A percentile compares a stretch with the other conserved stretches of the same genome.
Conservation (phyloP, 148 eudicot species). For the Beta vulgaris region DNA sequence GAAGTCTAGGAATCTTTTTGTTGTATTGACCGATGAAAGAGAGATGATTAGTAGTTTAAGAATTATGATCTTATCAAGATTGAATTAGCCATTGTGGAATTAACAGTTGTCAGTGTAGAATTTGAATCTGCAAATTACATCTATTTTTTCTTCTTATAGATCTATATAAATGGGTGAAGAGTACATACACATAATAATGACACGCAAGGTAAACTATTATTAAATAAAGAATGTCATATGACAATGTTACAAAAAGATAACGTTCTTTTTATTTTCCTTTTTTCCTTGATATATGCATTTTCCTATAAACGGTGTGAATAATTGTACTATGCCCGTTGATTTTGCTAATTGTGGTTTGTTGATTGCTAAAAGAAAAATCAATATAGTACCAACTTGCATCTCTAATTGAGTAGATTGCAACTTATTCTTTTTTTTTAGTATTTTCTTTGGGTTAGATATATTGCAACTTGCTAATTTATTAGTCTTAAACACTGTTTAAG, state of each 20-base stretch:
- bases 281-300: no score
- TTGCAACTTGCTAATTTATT: conserved; percentile 1
- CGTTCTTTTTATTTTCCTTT: not conserved
- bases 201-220: not conserved
- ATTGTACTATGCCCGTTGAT: not conserved
- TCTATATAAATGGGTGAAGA: no score
- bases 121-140: no score
- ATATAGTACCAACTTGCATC: conserved; percentile 14
- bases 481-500: not conserved
- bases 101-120: no score
- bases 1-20: not conserved
- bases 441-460: not conserved
- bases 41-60: not conserved
- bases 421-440: not conserved
- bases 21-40: not conserved
- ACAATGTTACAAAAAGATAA: not conserved
- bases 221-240: not conserved
- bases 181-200: no score
- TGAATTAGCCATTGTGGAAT: no score
- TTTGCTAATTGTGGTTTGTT: not conserved
- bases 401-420: conserved; percentile 16
- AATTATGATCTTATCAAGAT: no score
- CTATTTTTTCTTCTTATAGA: no score
- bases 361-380: not conserved
- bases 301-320: not conserved